Percentiles rank a stretch among this genome's conserved stretches.
Evolutionary conservation across 2,329 filamentous ascomycete species (phyloP).

Genomic region (Didymella arachidicola): DNA sequence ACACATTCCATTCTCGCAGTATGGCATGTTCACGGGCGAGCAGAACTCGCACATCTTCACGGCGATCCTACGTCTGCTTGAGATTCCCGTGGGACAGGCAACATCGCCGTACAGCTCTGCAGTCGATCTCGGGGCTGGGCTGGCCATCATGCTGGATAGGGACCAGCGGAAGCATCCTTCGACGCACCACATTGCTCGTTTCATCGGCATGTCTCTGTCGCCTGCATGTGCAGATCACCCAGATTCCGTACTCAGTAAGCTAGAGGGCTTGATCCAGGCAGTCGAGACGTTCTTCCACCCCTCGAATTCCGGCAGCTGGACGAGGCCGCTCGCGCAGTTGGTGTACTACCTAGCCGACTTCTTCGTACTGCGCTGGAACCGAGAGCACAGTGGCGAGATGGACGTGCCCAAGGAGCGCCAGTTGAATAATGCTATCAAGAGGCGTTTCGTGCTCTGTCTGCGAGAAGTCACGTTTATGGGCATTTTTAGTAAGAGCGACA

Average conservation of each 20-base stretch:
- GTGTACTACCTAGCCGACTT: conserved; percentile 93
- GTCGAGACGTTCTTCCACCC: conserved; percentile 99
- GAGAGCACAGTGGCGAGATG: conserved; percentile 91
- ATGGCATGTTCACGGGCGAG: conserved; percentile 90
- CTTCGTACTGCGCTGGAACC: conserved; percentile 97
- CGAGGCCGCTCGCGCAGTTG: conserved; percentile 85
- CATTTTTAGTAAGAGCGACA: conserved; percentile 93
- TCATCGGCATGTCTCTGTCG: conserved; percentile 92
- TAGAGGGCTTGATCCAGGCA: conserved; percentile 92
- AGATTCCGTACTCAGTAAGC: conserved; percentile 80
- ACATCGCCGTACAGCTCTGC: conserved; percentile 85
- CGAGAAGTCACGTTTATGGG: conserved; percentile 98
- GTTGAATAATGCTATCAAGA: conserved; percentile 82
- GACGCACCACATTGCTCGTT: conserved; percentile 88
- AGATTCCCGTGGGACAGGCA: conserved; percentile 95
- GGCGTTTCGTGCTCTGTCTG: conserved; percentile 86
- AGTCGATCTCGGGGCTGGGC: conserved; percentile 82
- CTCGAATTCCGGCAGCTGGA: conserved; percentile 93
- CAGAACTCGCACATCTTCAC: conserved; percentile 95
- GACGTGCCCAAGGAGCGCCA: conserved; percentile 80
- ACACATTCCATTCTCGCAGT: conserved; percentile 80
- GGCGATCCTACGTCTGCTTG: conserved; percentile 83
- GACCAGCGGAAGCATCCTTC: conserved; percentile 93
- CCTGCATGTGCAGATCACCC: conserved; percentile 79
- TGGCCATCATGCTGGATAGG: conserved; percentile 86